Conservation (phyloP, 1,139 yeast genomes). For the Lodderomyces parapsilosis region DNA sequence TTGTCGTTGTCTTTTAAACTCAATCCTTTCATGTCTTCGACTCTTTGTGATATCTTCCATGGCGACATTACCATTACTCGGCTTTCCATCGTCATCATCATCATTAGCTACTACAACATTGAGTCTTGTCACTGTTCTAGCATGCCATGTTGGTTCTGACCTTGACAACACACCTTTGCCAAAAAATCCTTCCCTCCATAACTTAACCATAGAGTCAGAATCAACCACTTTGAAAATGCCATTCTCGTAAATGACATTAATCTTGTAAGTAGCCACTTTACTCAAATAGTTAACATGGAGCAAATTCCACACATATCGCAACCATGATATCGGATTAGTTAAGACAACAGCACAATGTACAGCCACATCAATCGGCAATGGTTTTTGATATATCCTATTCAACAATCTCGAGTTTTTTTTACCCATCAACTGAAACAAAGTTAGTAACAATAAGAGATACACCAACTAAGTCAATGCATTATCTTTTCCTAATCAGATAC, state of each 20-base stretch:
- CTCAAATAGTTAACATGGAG: conserved; percentile 13
- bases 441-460: conserved; percentile 13
- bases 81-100: conserved; percentile 13
- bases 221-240: conserved; percentile 47
- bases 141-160: conserved; percentile 88
- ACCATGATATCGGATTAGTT: conserved; percentile 37
- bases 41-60: conserved; percentile 76
- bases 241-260: conserved; percentile 27
- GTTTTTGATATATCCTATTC: conserved; percentile 37
- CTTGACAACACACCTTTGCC: conserved; percentile 91
- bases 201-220: conserved; percentile 45
- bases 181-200: conserved; percentile 89
- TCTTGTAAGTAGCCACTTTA: conserved; percentile 11
- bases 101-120: conserved; percentile 31
- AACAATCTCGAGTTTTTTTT: conserved; percentile 22
- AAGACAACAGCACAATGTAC: conserved; percentile 2
- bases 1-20: conserved; percentile 61
- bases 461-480: background rate
- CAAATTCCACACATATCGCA: conserved; percentile 38
- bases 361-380: conserved; percentile 39
- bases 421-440: conserved; percentile 15
- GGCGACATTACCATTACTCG: conserved; percentile 33
- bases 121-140: conserved; percentile 52
- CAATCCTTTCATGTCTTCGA: conserved; percentile 70
- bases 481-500: conserved; percentile 69